These are phyloP conservation scores for Fusarium sp. DNA, from an alignment of 2,329 filamentous ascomycete genomes.

Conservation along the genomic window DNA sequence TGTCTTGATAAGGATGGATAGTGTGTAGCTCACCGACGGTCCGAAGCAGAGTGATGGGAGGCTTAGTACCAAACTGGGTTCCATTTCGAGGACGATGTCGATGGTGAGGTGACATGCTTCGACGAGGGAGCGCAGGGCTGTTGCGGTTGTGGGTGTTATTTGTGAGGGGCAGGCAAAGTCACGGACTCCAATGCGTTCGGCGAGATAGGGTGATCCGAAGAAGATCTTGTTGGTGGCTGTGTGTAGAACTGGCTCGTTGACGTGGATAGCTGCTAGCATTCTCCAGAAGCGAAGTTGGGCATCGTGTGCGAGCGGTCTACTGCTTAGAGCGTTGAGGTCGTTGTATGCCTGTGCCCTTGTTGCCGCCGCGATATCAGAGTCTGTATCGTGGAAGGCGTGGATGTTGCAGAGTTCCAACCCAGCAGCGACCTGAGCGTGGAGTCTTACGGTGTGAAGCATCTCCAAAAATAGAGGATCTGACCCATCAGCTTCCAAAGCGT, in stretches of 20 bases:
- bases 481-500: not conserved
- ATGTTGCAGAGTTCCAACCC: slow-evolving; percentile 13
- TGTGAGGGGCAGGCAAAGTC: slow-evolving; percentile 17
- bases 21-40: slow-evolving; percentile 26
- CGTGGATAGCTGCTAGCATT: slow-evolving; percentile 9
- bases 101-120: slow-evolving; percentile 30
- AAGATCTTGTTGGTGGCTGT: slow-evolving; percentile 28
- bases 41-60: slow-evolving; percentile 31
- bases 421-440: slow-evolving; percentile 9
- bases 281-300: slow-evolving; percentile 27
- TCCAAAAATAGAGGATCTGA: slow-evolving; percentile 21
- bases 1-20: slow-evolving; percentile 32
- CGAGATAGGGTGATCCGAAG: slow-evolving; percentile 22
- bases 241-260: slow-evolving; percentile 23
- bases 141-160: slow-evolving; percentile 3
- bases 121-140: slow-evolving; percentile 13
- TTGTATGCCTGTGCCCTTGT: not conserved
- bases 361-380: not conserved
- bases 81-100: slow-evolving; percentile 17
- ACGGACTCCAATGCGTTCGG: slow-evolving; percentile 22
- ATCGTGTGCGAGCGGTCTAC: slow-evolving; percentile 13
- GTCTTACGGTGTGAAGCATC: slow-evolving; percentile 10
- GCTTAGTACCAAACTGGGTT: slow-evolving; percentile 6
- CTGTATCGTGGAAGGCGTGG: slow-evolving; percentile 2
- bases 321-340: not conserved